Conservation (phyloP, 1,139 yeast genomes). For the Scheffersomyces stambukii region DNA sequence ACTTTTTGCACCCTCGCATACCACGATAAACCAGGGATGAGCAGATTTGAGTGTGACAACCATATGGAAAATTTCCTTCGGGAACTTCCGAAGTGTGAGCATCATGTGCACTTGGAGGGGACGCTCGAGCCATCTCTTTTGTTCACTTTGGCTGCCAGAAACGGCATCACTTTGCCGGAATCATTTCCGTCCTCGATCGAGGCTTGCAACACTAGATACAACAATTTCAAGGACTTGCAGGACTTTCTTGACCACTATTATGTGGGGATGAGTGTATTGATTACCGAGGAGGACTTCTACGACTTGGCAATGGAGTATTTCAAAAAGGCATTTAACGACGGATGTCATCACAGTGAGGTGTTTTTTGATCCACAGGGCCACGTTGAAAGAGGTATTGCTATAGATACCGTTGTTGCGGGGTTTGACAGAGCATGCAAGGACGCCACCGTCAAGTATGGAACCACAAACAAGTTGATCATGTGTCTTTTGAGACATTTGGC, state of each 20-base stretch:
- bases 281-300: slow-evolving; percentile 61
- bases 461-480: slow-evolving; percentile 70
- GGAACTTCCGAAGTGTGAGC: slow-evolving; percentile 79
- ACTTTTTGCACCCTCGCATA: too few relatives aligned
- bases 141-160: slow-evolving; percentile 60
- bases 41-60: slow-evolving; percentile 14
- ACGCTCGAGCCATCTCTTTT: slow-evolving; percentile 69
- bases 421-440: slow-evolving; percentile 58
- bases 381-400: slow-evolving; percentile 56
- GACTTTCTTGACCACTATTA: slow-evolving; percentile 76
- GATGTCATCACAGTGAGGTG: slow-evolving; percentile 63
- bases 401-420: slow-evolving; percentile 61
- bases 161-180: slow-evolving; percentile 51
- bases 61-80: slow-evolving; percentile 40
- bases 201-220: slow-evolving; percentile 55
- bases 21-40: too few relatives aligned
- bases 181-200: slow-evolving; percentile 53
- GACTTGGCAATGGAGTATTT: slow-evolving; percentile 76
- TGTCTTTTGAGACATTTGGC: slow-evolving; percentile 75
- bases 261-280: slow-evolving; percentile 70
- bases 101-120: slow-evolving; percentile 78
- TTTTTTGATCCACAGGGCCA: slow-evolving; percentile 87
- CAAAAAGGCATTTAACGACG: slow-evolving; percentile 55
- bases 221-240: slow-evolving; percentile 60
- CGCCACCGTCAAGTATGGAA: slow-evolving; percentile 55